Evolutionary conservation across 306 rosid genomes (phyloP), one percentile per base, ranked within the genome.

Genomic region (Cyclanthera cordifolia): DNA sequence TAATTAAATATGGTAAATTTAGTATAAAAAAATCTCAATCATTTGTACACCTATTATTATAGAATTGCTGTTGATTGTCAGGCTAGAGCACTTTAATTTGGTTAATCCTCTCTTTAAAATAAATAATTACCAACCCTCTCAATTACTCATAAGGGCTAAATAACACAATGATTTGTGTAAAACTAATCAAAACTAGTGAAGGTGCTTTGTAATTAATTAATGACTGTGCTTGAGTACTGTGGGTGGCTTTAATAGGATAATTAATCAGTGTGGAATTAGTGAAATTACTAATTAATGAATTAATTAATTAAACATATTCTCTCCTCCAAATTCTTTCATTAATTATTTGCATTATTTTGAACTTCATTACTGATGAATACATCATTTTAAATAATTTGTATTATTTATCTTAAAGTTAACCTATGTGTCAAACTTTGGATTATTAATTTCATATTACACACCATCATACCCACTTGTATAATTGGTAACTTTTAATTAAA

Each of bases 31-130:
- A 46, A 27, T 24, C 6, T 46, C 43, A 66, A 66, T 66, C 53
- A 66, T 66, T 66, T 66, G 25, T 66, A 66, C 43, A 46, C 71
- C 71, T 46, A 66, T 66, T 46, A 47, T 66, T 66, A 66, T 66
- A 24, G 41, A 46, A 66, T 45, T 66, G 41, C 71, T 66, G 71
- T 66, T 46, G 34, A 66, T 46, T 8, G 41, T 46, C 71, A 47
- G 53, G 71, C 54, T 66, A 66, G 52, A 65, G 25, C 71, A 47
- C 71, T 66, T 66, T 43, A 64, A 61, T 61, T 61, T 34, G 28
- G 28, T 61, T 61, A 37, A 64, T 41, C 70, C 70, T 17, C 67
- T 63, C 51, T 63, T 20, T 34, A 32, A 34, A 55, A 39, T 60
- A 63, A 51, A 63, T 63, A 37, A 61, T 61, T 32, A 60, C 48